Percentiles rank a stretch among this genome's conserved stretches.
Conservation (phyloP, 805 yeast genomes). For the Wickerhamiella azymoides region DNA sequence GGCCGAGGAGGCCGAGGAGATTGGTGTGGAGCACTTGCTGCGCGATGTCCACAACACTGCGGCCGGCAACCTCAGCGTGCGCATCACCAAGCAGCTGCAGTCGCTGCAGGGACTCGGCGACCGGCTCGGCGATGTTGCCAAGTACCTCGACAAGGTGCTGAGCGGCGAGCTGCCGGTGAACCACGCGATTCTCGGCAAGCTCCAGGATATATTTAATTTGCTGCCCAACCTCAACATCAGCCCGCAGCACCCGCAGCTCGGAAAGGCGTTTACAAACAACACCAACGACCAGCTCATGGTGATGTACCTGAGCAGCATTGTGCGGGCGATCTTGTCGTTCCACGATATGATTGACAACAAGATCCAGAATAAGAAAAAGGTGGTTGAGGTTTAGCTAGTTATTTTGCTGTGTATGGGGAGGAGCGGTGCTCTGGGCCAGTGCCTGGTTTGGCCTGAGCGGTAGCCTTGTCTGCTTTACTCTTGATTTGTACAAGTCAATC, state of each 20-base stretch:
- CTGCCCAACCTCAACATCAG: slow-evolving; percentile 57
- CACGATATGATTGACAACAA: slow-evolving; percentile 95
- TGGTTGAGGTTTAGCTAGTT: neutral
- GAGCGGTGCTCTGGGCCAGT: too few species aligned
- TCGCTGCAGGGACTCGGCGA: slow-evolving; percentile 76
- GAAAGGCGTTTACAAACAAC: slow-evolving; percentile 75
- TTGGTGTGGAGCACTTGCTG: slow-evolving; percentile 91
- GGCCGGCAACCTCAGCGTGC: slow-evolving; percentile 78
- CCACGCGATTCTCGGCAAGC: slow-evolving; percentile 76
- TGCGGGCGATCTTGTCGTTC: slow-evolving; percentile 89
- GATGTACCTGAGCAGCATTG: slow-evolving; percentile 76
- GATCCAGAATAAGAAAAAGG: slow-evolving; percentile 48
- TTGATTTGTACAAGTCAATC: too few species aligned
- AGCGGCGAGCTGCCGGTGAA: slow-evolving; percentile 67
- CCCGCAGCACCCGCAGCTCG: slow-evolving; percentile 27
- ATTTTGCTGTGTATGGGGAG: neutral
- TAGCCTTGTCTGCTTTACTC: too few species aligned
- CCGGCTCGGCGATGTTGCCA: slow-evolving; percentile 63
- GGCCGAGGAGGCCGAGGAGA: slow-evolving; percentile 99
- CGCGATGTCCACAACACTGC: slow-evolving; percentile 95
- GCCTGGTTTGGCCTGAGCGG: too few species aligned
- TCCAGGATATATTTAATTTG: slow-evolving; percentile 88
- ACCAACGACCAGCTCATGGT: slow-evolving; percentile 95
- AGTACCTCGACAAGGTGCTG: slow-evolving; percentile 62
- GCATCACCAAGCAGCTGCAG: slow-evolving; percentile 77